Evolutionary conservation across 805 yeast genomes (phyloP), one percentile per base, ranked within the genome.

Genomic region (Blastobotrys muscicola): DNA sequence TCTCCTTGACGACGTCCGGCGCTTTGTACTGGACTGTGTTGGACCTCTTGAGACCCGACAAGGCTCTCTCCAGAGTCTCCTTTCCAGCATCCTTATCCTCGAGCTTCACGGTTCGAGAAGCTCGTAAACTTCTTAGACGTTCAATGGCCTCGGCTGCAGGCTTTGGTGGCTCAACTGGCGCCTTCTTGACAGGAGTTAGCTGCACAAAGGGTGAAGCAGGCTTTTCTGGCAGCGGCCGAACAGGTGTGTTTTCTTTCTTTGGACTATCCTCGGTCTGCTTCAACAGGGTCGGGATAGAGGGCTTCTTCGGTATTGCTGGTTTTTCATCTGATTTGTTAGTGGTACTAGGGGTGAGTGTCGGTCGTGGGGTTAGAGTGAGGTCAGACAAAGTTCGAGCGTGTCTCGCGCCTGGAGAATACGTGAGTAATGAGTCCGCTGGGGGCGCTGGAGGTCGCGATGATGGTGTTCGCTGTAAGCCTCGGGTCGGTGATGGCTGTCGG

Each of bases 71-170:
- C 5, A 54, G 39, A 1, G 47, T 42, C 26, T 51, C 54, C 29
- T 49, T 47, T 9, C 29, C 49, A 14, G 48, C 50, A 38, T 52
- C 52, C 8, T 33, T 29, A 8, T 38, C 15, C 20, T 36, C 45
- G 9, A 12, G 39, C 30, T 29, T 50, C 33, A 23, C 40, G 9
- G 45, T 53, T 10, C 52, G 41, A 23, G 47, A 31, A 10, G 52
- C 43, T 11, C 55, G 38, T 38, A 53, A 38, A 14, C 37, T 33
- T 23, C 43, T 36, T 33, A 52, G 43, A 30, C 43, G 40, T 33
- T 51, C 47, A 14, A 51, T 32, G 1, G 53, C 55, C 31, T 51
- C 55, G 8, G 50, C 47, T 1, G 44, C 23, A 10, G 43, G 44
- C 30, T 45, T 49, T 11, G 48, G 46, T 31, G 41, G 26, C 26